Evolutionary conservation across 202 grass and related monocot genomes (phyloP).

Genomic region (Elaeis oleifera): DNA sequence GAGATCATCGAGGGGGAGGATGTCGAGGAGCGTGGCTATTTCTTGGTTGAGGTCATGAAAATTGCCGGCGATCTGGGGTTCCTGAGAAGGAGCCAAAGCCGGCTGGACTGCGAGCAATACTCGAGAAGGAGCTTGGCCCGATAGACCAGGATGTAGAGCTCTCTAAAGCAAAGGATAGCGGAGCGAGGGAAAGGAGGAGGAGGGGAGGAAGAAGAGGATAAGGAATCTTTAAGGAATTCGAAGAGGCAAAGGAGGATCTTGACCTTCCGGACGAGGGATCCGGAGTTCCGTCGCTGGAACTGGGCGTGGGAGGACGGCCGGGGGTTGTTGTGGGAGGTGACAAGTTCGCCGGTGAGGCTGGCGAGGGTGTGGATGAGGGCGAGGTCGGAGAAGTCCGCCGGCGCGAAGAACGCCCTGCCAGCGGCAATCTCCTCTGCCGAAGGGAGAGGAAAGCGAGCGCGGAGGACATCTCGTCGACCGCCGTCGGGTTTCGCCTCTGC

Average conservation of each 20-base stretch:
- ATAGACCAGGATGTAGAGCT: constrained; percentile 90
- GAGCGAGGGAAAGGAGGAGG: constrained; percentile 33
- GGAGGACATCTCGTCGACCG: constrained; percentile 21
- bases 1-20: constrained; percentile 50
- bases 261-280: constrained; percentile 46
- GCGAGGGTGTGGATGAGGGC: constrained; percentile 51
- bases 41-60: constrained; percentile 83
- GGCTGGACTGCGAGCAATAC: constrained; percentile 59
- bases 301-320: constrained; percentile 25
- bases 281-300: constrained; percentile 38
- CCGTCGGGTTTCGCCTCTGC: neutral
- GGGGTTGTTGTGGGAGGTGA: constrained; percentile 20
- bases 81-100: constrained; percentile 63
- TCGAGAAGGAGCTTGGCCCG: constrained; percentile 76
- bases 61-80: constrained; percentile 43
- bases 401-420: constrained; percentile 64
- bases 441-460: constrained; percentile 65
- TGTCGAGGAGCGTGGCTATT: constrained; percentile 71
- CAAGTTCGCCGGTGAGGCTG: constrained; percentile 28
- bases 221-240: constrained; percentile 25
- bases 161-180: constrained; percentile 71
- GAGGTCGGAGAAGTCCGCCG: constrained; percentile 31
- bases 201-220: neutral
- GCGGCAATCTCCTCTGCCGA: constrained; percentile 37
- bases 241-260: constrained; percentile 45